Percentiles rank a stretch among this genome's conserved stretches.
These are phyloP conservation scores for Curvularia hawaiiensis DNA, from an alignment of 2,329 filamentous ascomycete genomes.

Conservation along the genomic window DNA sequence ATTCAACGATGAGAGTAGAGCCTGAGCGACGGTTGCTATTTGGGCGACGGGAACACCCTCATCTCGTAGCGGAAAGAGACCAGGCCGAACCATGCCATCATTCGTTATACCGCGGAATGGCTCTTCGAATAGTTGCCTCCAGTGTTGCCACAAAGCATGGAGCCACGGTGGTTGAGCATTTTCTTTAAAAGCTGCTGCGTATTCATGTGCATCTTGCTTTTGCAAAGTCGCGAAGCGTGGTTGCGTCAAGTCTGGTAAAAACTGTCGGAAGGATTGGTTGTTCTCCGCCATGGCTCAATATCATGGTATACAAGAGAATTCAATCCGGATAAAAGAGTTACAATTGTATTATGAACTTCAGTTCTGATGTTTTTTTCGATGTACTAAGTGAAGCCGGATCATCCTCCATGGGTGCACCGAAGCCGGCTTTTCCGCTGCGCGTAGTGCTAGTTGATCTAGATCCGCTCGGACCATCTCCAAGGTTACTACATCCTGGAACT, in stretches of 20 bases:
- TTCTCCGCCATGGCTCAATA: background rate
- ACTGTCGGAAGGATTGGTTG: background rate
- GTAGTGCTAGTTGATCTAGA: background rate
- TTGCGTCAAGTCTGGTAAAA: constrained; percentile 64
- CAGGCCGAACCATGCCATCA: constrained; percentile 64
- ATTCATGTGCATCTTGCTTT: constrained; percentile 66
- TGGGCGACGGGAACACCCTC: constrained; percentile 66
- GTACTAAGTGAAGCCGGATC: background rate
- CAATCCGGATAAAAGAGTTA: background rate
- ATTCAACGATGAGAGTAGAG: constrained; percentile 55
- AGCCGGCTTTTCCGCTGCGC: background rate
- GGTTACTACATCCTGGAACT: background rate
- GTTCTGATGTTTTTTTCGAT: background rate
- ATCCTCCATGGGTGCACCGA: background rate
- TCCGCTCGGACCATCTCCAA: background rate
- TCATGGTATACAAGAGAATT: background rate
- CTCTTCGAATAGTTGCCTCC: constrained; percentile 55
- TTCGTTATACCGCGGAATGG: constrained; percentile 73
- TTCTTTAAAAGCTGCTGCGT: constrained; percentile 65
- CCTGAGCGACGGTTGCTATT: constrained; percentile 49
- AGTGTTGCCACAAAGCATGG: constrained; percentile 44
- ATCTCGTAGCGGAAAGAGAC: constrained; percentile 65
- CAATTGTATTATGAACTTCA: background rate
- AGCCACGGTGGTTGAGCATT: constrained; percentile 68
- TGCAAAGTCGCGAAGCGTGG: constrained; percentile 68